Conservation (phyloP, 2,329 filamentous ascomycete species). For the Cladorrhinum sp. region DNA sequence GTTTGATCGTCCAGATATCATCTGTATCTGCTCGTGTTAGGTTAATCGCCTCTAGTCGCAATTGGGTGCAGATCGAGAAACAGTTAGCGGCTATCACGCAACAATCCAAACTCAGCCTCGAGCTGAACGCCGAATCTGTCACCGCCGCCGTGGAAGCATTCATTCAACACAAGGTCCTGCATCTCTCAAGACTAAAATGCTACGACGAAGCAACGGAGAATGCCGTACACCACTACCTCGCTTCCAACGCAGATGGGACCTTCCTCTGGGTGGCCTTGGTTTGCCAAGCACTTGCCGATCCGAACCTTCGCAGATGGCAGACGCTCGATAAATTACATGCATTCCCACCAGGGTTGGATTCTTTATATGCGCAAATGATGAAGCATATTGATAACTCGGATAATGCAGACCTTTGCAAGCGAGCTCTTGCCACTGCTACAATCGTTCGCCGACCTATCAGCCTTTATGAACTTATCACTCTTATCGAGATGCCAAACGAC, state of each 20-base stretch:
- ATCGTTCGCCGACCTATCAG: constrained; percentile 1
- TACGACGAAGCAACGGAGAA: constrained; percentile 23
- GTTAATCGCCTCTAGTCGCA: constrained; percentile 44
- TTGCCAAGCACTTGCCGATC: constrained; percentile 32
- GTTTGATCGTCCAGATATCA: no score
- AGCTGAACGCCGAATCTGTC: constrained; percentile 35
- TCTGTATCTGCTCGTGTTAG: constrained; percentile 31
- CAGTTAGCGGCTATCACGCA: constrained; percentile 22
- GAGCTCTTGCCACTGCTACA: neutral
- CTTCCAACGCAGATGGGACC: constrained; percentile 36
- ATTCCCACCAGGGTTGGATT: constrained; percentile 21
- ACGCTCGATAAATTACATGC: constrained; percentile 5
- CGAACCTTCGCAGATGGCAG: constrained; percentile 14
- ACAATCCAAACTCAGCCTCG: constrained; percentile 33
- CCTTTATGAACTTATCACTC: neutral
- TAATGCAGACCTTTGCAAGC: neutral
- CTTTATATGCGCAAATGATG: constrained; percentile 16
- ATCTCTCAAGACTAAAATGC: constrained; percentile 29
- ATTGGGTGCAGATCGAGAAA: constrained; percentile 35
- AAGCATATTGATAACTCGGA: neutral
- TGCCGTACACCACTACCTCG: constrained; percentile 25
- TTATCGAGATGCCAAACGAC: neutral
- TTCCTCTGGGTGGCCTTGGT: constrained; percentile 46
- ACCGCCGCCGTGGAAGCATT: constrained; percentile 25
- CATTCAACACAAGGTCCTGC: constrained; percentile 34